Conservation (phyloP, 2,329 filamentous ascomycete genomes). For the Dendrostoma leiphaemia region DNA sequence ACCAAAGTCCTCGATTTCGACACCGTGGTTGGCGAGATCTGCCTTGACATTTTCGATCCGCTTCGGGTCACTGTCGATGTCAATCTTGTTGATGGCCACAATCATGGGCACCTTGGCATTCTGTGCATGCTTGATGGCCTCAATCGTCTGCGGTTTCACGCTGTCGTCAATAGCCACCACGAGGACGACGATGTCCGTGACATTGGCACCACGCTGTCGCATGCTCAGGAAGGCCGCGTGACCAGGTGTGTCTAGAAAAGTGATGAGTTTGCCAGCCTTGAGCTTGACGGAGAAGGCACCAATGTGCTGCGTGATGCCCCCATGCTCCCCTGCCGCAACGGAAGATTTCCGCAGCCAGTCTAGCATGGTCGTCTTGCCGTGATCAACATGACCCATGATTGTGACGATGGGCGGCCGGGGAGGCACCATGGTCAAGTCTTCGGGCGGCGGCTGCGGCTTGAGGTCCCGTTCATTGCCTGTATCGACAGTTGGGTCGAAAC, state of each 20-base stretch:
- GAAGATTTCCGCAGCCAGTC: constrained; percentile 93
- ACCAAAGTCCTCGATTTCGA: constrained; percentile 92
- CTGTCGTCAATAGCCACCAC: constrained; percentile 97
- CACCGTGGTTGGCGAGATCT: constrained; percentile 77
- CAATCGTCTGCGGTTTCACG: constrained; percentile 94
- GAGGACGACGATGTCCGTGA: constrained; percentile 94
- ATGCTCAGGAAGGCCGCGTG: constrained; percentile 95
- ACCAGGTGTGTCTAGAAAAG: constrained; percentile 94
- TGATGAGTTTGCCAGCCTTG: constrained; percentile 84
- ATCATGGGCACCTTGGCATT: constrained; percentile 89
- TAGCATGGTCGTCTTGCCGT: constrained; percentile 94
- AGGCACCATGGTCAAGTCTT: constrained; percentile 68
- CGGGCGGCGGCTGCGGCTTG: constrained; percentile 63
- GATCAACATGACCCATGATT: constrained; percentile 99
- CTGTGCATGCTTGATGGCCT: constrained; percentile 92
- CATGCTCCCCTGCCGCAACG: constrained; percentile 86
- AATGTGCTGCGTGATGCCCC: constrained; percentile 97
- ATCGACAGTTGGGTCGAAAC: constrained; percentile 81
- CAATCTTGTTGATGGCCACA: constrained; percentile 93
- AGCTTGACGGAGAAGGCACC: constrained; percentile 93
- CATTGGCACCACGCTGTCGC: constrained; percentile 91
- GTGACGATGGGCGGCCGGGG: constrained; percentile 88
- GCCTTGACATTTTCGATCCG: constrained; percentile 81
- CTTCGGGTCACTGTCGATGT: constrained; percentile 73
- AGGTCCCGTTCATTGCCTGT: constrained; percentile 67